Conservation (phyloP, 1,284 basidiomycete genomes). For the Sporisorium reilianum region DNA sequence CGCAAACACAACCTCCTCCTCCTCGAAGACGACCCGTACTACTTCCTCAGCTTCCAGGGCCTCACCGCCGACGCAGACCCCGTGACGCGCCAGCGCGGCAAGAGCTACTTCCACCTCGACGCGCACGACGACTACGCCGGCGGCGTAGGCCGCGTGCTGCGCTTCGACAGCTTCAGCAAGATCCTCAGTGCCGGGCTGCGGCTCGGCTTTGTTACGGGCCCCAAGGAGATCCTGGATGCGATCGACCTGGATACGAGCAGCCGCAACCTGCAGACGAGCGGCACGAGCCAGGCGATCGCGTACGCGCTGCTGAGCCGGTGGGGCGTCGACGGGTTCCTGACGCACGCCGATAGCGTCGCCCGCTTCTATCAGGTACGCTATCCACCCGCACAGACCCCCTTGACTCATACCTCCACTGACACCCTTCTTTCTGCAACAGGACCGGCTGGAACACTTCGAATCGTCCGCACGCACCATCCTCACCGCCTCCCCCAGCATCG, state of each 20-base stretch:
- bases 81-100: constrained; percentile 42
- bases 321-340: constrained; percentile 77
- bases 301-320: constrained; percentile 80
- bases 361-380: constrained; percentile 77
- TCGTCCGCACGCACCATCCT: constrained; percentile 23
- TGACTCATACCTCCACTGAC: background rate
- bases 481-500: constrained; percentile 31
- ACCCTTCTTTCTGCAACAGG: constrained; percentile 4
- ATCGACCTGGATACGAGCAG: constrained; percentile 80
- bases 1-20: constrained; percentile 50
- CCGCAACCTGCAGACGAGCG: constrained; percentile 80
- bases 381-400: background rate
- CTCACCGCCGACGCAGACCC: constrained; percentile 51
- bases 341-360: constrained; percentile 78
- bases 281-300: constrained; percentile 82
- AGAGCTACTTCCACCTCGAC: constrained; percentile 65
- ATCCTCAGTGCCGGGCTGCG: constrained; percentile 69
- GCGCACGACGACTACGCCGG: constrained; percentile 28
- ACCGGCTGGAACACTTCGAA: constrained; percentile 37
- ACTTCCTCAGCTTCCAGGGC: constrained; percentile 59
- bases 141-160: constrained; percentile 62
- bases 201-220: constrained; percentile 85
- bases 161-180: constrained; percentile 77
- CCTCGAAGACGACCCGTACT: constrained; percentile 65
- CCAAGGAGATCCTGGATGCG: constrained; percentile 78